Evolutionary conservation across 305 asterid species (phyloP).

Genomic region (Fraxinus floribunda): DNA sequence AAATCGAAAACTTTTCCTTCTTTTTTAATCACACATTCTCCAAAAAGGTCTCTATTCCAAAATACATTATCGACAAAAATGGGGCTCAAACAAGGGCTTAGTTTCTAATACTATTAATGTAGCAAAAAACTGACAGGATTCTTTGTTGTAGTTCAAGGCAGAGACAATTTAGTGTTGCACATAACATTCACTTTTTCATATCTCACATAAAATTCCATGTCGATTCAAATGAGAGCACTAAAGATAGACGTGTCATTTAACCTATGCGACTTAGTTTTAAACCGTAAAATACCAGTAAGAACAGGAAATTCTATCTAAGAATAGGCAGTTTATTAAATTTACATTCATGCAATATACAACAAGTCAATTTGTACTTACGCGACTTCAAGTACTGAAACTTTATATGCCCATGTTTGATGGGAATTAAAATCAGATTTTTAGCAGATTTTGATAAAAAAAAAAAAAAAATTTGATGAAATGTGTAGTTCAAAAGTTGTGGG

Average conservation of each 20-base stretch:
- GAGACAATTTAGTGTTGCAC: not conserved
- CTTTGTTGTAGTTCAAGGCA: not conserved
- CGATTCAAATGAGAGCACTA: not conserved
- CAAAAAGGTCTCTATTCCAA: too few species aligned
- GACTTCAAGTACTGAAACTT: not conserved
- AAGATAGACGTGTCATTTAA: not conserved
- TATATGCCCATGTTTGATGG: not conserved
- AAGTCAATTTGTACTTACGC: not conserved
- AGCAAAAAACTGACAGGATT: not conserved
- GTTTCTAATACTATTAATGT: not conserved
- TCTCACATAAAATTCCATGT: not conserved
- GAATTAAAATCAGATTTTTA: too few species aligned
- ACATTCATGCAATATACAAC: not conserved
- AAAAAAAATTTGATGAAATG: too few species aligned
- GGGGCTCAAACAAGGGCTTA: not conserved
- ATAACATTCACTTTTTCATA: not conserved
- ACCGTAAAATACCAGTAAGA: not conserved
- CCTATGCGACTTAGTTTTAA: not conserved
- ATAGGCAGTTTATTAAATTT: not conserved
- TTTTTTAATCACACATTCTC: too few species aligned
- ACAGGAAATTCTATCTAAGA: not conserved
- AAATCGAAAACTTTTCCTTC: too few species aligned
- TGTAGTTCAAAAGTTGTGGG: too few species aligned
- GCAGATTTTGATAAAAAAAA: too few species aligned
- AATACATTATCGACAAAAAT: too few species aligned